A percentile compares a stretch with the other conserved stretches of the same genome.
Evolutionary conservation across 164 flowering plant genomes (phyloP).

Genomic region (Dillenia turbinata): DNA sequence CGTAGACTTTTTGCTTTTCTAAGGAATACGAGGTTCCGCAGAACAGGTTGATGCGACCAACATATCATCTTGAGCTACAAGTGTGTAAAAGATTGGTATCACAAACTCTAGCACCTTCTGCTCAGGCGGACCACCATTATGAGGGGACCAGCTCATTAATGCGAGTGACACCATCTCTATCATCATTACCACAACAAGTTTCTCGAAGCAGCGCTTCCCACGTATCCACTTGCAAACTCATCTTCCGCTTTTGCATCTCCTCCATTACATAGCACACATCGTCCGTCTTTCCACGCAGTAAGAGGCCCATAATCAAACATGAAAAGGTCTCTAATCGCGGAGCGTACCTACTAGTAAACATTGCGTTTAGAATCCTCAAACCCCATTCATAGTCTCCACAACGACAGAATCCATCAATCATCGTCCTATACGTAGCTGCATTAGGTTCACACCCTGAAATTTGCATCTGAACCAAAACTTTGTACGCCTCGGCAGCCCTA

Average conservation of each 20-base stretch:
- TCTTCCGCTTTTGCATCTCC: conserved; percentile 71
- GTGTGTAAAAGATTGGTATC: no score
- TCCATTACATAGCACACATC: conserved; percentile 71
- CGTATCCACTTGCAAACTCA: conserved; percentile 30
- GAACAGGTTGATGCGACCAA: no score
- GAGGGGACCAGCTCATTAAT: no score
- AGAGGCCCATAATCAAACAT: conserved; percentile 51
- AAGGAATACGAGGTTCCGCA: no score
- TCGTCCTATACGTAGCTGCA: conserved; percentile 69
- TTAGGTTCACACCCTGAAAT: conserved; percentile 68
- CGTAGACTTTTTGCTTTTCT: no score
- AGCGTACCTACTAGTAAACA: conserved; percentile 52
- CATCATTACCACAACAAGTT: conserved; percentile 22
- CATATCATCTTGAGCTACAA: no score
- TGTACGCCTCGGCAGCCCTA: conserved; percentile 59
- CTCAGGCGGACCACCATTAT: no score
- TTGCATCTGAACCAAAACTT: conserved; percentile 70
- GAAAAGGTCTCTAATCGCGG: conserved; percentile 57
- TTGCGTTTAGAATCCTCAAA: conserved; percentile 58
- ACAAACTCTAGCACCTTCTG: no score
- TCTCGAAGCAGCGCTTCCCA: conserved; percentile 50
- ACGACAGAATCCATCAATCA: conserved; percentile 82
- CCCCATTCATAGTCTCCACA: conserved; percentile 55
- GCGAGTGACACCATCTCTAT: no score
- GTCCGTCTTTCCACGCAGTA: conserved; percentile 42